Conservation (phyloP, 148 eudicot genomes). For the Beta vulgaris region DNA sequence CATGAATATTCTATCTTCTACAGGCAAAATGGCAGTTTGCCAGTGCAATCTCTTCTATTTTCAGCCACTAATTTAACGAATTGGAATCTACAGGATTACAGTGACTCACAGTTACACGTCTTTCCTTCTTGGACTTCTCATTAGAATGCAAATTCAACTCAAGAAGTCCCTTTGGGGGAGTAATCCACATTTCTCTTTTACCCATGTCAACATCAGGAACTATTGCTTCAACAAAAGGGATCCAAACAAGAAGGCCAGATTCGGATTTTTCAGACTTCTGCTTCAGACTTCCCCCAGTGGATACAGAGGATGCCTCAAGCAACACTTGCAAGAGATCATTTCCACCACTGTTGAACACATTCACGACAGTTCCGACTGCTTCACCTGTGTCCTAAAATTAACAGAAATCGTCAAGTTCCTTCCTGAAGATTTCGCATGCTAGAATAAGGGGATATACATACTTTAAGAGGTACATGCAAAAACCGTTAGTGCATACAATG, state of each 20-base stretch:
- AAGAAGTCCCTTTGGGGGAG: constrained; percentile 94
- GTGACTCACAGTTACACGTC: constrained; percentile 73
- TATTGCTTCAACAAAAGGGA: constrained; percentile 95
- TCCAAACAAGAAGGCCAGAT: constrained; percentile 71
- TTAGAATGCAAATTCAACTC: constrained; percentile 71
- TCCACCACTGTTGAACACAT: constrained; percentile 69
- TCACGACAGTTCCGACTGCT: constrained; percentile 80
- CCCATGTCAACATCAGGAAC: constrained; percentile 79
- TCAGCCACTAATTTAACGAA: not conserved
- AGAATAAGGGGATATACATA: no score
- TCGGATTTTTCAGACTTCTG: constrained; percentile 32
- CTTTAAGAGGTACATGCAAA: not conserved
- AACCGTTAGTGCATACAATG: not conserved
- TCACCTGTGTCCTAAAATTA: constrained; percentile 72
- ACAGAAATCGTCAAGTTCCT: constrained; percentile 13
- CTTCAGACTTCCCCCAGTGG: constrained; percentile 35
- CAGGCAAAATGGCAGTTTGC: not conserved
- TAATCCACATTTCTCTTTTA: constrained; percentile 79
- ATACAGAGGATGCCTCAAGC: constrained; percentile 48
- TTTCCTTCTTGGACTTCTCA: constrained; percentile 91
- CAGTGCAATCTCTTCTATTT: not conserved
- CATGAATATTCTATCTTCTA: not conserved
- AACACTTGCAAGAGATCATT: constrained; percentile 80
- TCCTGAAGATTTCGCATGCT: not conserved
- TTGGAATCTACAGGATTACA: not conserved